Evolutionary conservation across 306 rosid genomes (phyloP), one percentile per base, ranked within the genome.

Genomic region (Astragalus membranaceus): DNA sequence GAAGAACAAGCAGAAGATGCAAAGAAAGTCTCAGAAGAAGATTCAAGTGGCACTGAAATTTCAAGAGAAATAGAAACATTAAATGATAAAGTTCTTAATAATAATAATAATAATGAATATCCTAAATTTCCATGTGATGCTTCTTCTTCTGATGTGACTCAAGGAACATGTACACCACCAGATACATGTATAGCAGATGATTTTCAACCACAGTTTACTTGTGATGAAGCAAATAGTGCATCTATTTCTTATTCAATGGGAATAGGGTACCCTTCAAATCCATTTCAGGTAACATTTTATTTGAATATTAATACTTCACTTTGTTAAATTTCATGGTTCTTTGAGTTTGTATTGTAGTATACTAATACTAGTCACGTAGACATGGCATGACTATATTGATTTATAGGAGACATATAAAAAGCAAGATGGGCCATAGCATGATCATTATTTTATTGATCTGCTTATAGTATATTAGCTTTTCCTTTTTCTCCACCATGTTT

Each of bases 131-230:
- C 67, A 6, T 83, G 88, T 48, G 96, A 89, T 17, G 89, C 90
- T 29, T 92, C 98, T 46, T 92, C 98, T 52, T 92, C 96, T 13
- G 98, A 92, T 84, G 86, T 92, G 69, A 92, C 96, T 57, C 98
- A 92, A 84, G 96, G 98, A 14, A 88, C 95, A 59, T 78, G 78
- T 35, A 78, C 82, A 16, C 87, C 92, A 0, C 67, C 86, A 5
- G 87, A 88, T 33, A 82, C 85, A 8, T 79, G 84, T 17, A 80
- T 76, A 52, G 83, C 41, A 9, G 98, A 92, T 14, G 96, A 90
- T 78, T 57, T 90, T 10, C 98, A 81, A 20, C 79, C 87, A 57
- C 90, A 85, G 10, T 78, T 88, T 78, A 78, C 92, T 43, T 88
- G 84, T 52, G 96, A 93, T 78, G 98, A 93, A 85, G 98, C 96